Evolutionary conservation across 805 yeast species (phyloP), one percentile per base, ranked within the genome.

Genomic region (Ogataea glucozyma): DNA sequence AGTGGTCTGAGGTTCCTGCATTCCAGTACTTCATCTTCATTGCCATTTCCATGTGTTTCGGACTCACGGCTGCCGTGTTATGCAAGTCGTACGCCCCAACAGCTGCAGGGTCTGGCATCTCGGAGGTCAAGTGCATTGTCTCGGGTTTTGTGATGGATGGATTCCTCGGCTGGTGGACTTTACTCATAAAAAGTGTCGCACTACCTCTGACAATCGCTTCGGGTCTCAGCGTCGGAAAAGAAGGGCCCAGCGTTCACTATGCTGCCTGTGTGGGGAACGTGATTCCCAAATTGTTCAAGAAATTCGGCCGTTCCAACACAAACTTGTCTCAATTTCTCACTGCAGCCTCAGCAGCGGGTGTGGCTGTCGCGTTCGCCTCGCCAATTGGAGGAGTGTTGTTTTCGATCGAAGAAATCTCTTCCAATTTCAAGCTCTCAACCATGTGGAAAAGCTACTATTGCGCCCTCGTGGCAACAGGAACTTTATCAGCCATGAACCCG

Each of bases 241-340:
- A 93, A 61, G 99, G 99, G 0, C 99, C 99, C 2, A 81, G 91
- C 54, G 99, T 93, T 10, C 99, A 93, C 65, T 93, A 91, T 64
- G 97, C 99, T 0, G 95, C 90, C 0, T 90, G 98, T 62, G 91
- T 85, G n/a, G 99, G 97, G 0, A 81, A 82, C 54, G 75, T 81
- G n/a, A 68, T 88, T 10, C 81, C 93, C 1, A 73, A 74, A 27
- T 60, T 79, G 32, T 71, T 83, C 43, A 56, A 57, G 17, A 61
- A 63, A 45, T 77, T 74, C 51, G 61, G 66, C n/a, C 64, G 63
- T 39, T 70, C 76, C 16, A 75, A 78, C 9, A 61, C 71, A 4
- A 73, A 58, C 36, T 47, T 56, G 26, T 54, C 80, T 20, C 90
- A 85, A 48, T 78, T 84, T 40, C 66, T 93, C 40, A 81, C 91